Evolutionary conservation across 1,284 basidiomycete species (phyloP).

Genomic region (Trichosporon sp.): DNA sequence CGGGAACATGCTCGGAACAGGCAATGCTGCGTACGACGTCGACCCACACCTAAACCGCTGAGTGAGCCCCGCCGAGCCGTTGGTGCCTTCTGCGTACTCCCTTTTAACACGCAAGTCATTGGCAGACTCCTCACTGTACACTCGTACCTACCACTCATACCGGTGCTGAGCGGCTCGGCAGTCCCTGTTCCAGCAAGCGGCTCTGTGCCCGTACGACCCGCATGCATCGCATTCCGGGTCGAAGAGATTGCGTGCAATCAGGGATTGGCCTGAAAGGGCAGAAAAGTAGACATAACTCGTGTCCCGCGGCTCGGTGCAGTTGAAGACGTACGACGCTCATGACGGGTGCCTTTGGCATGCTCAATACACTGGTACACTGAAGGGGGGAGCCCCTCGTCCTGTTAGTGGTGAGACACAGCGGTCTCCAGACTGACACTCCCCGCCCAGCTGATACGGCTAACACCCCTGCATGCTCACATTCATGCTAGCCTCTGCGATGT

Average conservation of each 20-base stretch:
- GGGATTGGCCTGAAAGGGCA: neutral
- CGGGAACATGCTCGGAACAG: neutral
- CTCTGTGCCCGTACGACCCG: neutral
- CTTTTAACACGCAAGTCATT: too few relatives aligned
- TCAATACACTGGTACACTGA: too few relatives aligned
- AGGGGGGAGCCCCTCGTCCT: too few relatives aligned
- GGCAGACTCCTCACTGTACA: neutral
- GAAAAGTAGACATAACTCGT: neutral
- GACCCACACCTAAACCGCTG: neutral
- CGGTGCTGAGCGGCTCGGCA: neutral
- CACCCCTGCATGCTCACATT: too few relatives aligned
- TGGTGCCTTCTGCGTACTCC: neutral
- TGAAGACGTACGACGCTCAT: neutral
- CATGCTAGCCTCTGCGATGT: too few relatives aligned
- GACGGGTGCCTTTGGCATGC: too few relatives aligned
- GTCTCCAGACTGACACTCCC: too few relatives aligned
- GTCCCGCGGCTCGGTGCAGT: too few relatives aligned
- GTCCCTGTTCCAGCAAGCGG: slow-evolving; percentile 2
- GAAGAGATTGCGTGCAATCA: neutral
- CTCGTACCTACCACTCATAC: neutral
- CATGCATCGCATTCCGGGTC: slow-evolving; percentile 6
- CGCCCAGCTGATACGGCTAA: too few relatives aligned
- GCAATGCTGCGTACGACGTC: neutral
- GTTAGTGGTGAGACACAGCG: too few relatives aligned
- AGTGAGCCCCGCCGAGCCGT: neutral